Conservation (phyloP, 495 filamentous ascomycete species). For the Aspergillus saccharolyticus region DNA sequence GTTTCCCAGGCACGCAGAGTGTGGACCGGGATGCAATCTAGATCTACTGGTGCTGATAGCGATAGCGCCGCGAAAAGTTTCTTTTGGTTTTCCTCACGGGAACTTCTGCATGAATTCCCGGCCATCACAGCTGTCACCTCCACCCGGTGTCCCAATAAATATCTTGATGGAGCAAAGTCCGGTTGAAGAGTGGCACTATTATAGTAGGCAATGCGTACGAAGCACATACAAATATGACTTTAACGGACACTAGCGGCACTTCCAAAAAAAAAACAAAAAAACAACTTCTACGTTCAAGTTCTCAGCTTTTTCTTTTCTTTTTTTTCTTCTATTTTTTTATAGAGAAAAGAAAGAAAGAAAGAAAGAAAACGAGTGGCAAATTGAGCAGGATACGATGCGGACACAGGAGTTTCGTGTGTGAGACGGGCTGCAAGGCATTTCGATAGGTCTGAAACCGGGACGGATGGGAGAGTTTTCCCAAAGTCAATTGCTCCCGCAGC, state of each 20-base stretch:
- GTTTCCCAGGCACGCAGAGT: no score
- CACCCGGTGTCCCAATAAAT: not conserved
- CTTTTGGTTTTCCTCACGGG: constrained; percentile 8
- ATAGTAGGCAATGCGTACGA: no score
- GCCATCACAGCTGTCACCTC: constrained; percentile 16
- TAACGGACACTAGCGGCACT: not conserved
- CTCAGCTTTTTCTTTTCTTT: no score
- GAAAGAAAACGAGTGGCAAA: not conserved
- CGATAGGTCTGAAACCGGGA: constrained; percentile 19
- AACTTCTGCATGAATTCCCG: not conserved
- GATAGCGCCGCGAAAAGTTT: not conserved
- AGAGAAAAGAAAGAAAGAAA: no score
- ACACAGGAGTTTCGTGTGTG: constrained; percentile 5
- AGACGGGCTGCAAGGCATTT: constrained; percentile 24
- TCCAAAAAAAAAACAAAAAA: no score
- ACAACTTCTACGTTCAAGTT: no score
- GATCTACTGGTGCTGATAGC: not conserved
- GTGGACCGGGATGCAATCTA: no score
- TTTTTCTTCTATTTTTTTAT: no score
- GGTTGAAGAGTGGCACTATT: no score
- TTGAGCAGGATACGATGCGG: not conserved
- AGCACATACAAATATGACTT: no score
- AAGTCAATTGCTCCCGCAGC: constrained; percentile 12
- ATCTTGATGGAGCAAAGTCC: no score
- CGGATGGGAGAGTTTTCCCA: constrained; percentile 7